Base-by-base conservation (phyloP, 164 flowering plant species). In the Aristolochia californica region DNA sequence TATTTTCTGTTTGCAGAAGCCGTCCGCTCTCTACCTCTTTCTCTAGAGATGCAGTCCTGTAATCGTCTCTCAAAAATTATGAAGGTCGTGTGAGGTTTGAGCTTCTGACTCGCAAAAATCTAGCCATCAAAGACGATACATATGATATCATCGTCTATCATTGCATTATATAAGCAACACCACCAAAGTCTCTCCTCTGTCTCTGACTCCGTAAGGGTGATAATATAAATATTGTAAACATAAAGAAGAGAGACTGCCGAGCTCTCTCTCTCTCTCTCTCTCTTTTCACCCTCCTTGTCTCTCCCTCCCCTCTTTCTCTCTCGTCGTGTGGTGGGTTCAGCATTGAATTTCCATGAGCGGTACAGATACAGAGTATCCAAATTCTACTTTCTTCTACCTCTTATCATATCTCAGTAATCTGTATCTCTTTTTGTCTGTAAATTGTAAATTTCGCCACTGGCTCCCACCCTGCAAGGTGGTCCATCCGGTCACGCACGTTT, bases 291-390 rank as follows among this genome's bases (percentile, higher is more conserved):
- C 54, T 51, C 54, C n/a, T n/a, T 51, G 4, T 51, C 54, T 22
- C 50, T 47, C 50, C 15, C 50, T 45, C 48, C 20, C 20, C 20
- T 47, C 45, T 43, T 43, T 9, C 45, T 43, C 45, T 47, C 50
- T 17, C 50, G 22, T 47, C 50, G 50, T 17, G 50, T 18, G 38
- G 26, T 24, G 59, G 21, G 28, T 34, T 40, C 26, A 47, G 61
- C 61, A 58, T 58, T 58, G 40, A 58, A 48, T 48, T 25, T 48
- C 53, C 24, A 17, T 26, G 52, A 43, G 40, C 40, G 40, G 40
- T 34, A n/a, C 24, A 48, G 61, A 58, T 58, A 25, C 61, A 58
- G 53, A 18, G 53, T 26, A 58, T 57, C 60, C 45, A 15, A 45
- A 54, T 28, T 12, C 1, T 34, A 34, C 40, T 34, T 34, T 34